phyloP scores from a whole-genome alignment of 305 asterid genomes.

The Petunia hybrid region DNA sequence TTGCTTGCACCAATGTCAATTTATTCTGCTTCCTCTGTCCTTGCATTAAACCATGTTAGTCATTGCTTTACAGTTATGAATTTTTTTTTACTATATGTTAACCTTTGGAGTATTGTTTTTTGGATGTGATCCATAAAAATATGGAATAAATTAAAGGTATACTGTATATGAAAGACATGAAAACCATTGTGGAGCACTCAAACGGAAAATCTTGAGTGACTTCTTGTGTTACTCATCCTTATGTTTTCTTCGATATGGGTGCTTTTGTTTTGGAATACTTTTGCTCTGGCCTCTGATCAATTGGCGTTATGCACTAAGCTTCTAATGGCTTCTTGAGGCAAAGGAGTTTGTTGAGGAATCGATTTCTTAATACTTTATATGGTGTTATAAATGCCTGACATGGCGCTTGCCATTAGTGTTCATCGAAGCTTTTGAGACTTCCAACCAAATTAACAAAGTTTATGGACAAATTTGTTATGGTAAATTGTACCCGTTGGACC shows the following conservation, averaged over 20 bases:
- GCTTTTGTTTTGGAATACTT: conserved; percentile 5
- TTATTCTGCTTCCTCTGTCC: conserved; percentile 19
- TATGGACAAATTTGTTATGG: conserved; percentile 18
- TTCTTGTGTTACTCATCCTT: background rate
- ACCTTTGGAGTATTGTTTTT: background rate
- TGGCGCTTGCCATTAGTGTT: background rate
- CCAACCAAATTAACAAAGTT: background rate
- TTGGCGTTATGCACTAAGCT: background rate
- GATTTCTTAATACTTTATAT: conserved; percentile 19
- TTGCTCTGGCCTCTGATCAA: conserved; percentile 22
- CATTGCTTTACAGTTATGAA: background rate
- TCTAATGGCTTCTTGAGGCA: conserved; percentile 24
- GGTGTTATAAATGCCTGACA: conserved; percentile 20
- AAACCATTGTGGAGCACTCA: conserved; percentile 20
- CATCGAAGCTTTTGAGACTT: background rate
- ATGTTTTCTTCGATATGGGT: background rate
- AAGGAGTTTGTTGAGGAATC: background rate
- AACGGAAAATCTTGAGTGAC: conserved; percentile 10
- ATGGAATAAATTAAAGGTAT: background rate
- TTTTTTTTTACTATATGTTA: background rate
- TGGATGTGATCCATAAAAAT: conserved; percentile 17
- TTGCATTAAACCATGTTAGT: conserved; percentile 12
- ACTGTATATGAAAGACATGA: background rate
- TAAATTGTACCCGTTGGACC: conserved; percentile 22
- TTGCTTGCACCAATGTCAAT: background rate